Evolutionary conservation across 768 basidiomycete species (phyloP).

Genomic region (Hortiboletus campestris): DNA sequence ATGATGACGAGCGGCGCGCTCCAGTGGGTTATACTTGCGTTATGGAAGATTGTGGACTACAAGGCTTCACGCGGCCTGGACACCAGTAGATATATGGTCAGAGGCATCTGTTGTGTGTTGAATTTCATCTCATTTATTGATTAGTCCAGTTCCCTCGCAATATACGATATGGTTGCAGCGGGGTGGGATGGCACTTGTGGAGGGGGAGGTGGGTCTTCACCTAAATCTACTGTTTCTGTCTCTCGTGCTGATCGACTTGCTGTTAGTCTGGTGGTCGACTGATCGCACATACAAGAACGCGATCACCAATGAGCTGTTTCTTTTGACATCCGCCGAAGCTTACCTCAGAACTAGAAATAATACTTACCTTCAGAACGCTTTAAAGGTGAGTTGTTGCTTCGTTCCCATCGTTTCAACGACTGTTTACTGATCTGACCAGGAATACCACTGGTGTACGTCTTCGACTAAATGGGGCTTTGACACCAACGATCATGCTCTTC

Average conservation of each 20-base stretch:
- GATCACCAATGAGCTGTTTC: slow-evolving; percentile 58
- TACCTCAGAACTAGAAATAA: slow-evolving; percentile 37
- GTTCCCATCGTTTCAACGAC: not conserved
- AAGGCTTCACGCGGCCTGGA: slow-evolving; percentile 39
- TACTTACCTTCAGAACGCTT: slow-evolving; percentile 48
- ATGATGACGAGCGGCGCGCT: not conserved
- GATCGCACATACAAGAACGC: slow-evolving; percentile 59
- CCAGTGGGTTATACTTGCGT: slow-evolving; percentile 55
- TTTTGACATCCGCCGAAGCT: slow-evolving; percentile 48
- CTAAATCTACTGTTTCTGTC: not conserved
- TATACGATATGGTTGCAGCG: slow-evolving; percentile 51
- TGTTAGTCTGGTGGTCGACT: slow-evolving; percentile 55
- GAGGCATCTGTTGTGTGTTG: slow-evolving; percentile 11
- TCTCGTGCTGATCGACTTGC: not conserved
- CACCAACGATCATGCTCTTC: not conserved
- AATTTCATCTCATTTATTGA: slow-evolving; percentile 27
- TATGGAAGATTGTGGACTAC: slow-evolving; percentile 61
- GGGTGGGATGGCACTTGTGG: slow-evolving; percentile 52
- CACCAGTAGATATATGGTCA: slow-evolving; percentile 19
- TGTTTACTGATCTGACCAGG: slow-evolving; percentile 5
- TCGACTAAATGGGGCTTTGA: not conserved
- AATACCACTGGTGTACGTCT: slow-evolving; percentile 31
- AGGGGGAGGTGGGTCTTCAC: slow-evolving; percentile 42
- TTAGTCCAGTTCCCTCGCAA: slow-evolving; percentile 45
- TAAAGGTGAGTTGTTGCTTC: slow-evolving; percentile 33